phyloP scores from a whole-genome alignment of 192 early-diverging fungal genomes.

The Backusella mclennaniae region DNA sequence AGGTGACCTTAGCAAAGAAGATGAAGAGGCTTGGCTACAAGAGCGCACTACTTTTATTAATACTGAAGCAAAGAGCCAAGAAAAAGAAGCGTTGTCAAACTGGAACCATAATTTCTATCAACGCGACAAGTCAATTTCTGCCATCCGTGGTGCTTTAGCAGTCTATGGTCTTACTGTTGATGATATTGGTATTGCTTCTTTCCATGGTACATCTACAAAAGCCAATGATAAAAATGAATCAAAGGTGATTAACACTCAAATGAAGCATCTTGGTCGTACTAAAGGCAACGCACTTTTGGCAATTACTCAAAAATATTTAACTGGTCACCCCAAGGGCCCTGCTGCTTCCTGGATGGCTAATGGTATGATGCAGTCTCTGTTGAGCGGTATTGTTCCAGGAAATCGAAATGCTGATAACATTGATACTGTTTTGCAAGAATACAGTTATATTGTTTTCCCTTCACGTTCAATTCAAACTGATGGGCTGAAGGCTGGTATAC shows the following conservation, averaged over 20 bases:
- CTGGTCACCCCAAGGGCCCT: conserved; percentile 96
- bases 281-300: conserved; percentile 76
- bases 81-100: conserved; percentile 68
- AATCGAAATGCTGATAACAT: conserved; percentile 92
- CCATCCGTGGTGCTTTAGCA: conserved; percentile 84
- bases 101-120: conserved; percentile 85
- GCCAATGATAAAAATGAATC: conserved; percentile 98
- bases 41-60: conserved; percentile 55
- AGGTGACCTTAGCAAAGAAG: conserved; percentile 39
- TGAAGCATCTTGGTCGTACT: conserved; percentile 84
- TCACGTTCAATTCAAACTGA: conserved; percentile 85
- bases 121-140: conserved; percentile 69
- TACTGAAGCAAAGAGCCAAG: conserved; percentile 63
- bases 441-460: conserved; percentile 80
- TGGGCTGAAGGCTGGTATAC: conserved; percentile 85
- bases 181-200: conserved; percentile 91
- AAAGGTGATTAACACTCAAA: conserved; percentile 77
- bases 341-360: conserved; percentile 98
- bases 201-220: conserved; percentile 94
- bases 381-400: conserved; percentile 86
- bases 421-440: conserved; percentile 69
- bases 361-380: conserved; percentile 82
- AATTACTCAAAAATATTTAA: conserved; percentile 92
- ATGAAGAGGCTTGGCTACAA: conserved; percentile 42
- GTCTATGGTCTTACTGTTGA: conserved; percentile 87